Evolutionary conservation across 1,139 yeast genomes (phyloP), one percentile per base, ranked within the genome.

Genomic region (Yamadazyma trypodendri): DNA sequence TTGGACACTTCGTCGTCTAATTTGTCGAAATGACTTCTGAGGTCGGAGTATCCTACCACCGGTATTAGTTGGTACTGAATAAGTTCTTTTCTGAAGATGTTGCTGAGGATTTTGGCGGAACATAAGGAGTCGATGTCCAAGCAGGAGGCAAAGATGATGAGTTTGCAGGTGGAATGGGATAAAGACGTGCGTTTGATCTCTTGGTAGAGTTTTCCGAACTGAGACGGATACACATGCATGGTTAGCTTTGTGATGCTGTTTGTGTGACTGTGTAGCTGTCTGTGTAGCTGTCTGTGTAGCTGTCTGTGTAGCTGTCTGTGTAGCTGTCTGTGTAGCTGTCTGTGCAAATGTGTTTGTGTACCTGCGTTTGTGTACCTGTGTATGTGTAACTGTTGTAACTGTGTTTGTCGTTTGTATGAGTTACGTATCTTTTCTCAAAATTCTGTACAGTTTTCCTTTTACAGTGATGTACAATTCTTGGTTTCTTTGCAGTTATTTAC

Each of bases 81-180:
- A 54, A 90, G 69, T 52, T 88, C 95, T 45, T 84, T 81, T 58
- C 87, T 83, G 44, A 92, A 70, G 39, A 88, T 65, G 33, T 73
- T 62, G 24, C 92, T 72, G 23, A 92, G 65, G 56, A 89, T 84
- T 55, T 81, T 84, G 30, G 95, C 81, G 0, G 96, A 87, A 64
- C 97, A 92, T 20, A 94, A 67, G 31, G 97, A 89, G 65, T 94
- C 99, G 31, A 92, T 83, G 59, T 85, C 88, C 49, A 90, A 69
- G 60, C 96, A 87, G 7, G 97, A 86, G 25, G 89, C 96, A 57
- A 90, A 89, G 17, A 94, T 71, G 29, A 89, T 90, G 41, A 92
- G 66, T 52, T 86, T 85, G 57, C 97, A 92, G 6, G 96, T 84
- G 17, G 96, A 83, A 57, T 89, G 96, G 8, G 95, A 83, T 37